phyloP scores from a whole-genome alignment of 306 rosid species.

The Fragaria nilgerrensis region DNA sequence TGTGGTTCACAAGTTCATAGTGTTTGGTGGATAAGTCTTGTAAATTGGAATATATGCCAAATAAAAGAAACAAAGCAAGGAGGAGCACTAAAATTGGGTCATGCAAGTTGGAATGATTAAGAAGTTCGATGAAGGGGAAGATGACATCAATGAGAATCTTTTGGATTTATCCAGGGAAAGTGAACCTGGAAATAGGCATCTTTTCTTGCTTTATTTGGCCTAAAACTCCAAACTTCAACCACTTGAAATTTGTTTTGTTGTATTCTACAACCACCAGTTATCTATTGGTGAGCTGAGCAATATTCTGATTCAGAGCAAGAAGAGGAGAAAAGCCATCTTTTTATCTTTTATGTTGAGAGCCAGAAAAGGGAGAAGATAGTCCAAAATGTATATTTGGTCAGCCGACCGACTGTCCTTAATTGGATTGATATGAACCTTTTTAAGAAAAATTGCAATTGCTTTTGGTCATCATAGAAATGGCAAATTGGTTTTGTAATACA shows the following conservation, averaged over 20 bases:
- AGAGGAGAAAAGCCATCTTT: neutral
- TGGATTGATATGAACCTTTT: neutral
- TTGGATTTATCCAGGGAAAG: neutral
- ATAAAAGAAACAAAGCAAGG: neutral
- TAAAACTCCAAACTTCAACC: neutral
- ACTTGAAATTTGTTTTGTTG: neutral
- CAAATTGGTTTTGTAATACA: neutral
- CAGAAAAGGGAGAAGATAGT: neutral
- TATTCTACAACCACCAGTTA: neutral
- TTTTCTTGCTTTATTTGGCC: neutral
- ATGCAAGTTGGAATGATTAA: conserved; percentile 19
- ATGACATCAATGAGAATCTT: neutral
- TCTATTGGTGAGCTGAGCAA: neutral
- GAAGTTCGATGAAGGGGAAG: neutral
- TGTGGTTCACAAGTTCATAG: neutral
- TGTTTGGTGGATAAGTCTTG: neutral
- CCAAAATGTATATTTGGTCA: conserved; percentile 2
- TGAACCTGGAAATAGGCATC: neutral
- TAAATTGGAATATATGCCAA: neutral
- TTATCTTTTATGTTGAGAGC: neutral
- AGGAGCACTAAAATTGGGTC: neutral
- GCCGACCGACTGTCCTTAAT: neutral
- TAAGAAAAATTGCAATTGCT: neutral
- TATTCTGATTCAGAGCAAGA: neutral
- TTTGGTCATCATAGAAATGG: neutral